Percentiles rank a stretch among this genome's conserved stretches.
phyloP scores from a whole-genome alignment of 352 stramenopile genomes.

The Aphanomyces euteiches region DNA sequence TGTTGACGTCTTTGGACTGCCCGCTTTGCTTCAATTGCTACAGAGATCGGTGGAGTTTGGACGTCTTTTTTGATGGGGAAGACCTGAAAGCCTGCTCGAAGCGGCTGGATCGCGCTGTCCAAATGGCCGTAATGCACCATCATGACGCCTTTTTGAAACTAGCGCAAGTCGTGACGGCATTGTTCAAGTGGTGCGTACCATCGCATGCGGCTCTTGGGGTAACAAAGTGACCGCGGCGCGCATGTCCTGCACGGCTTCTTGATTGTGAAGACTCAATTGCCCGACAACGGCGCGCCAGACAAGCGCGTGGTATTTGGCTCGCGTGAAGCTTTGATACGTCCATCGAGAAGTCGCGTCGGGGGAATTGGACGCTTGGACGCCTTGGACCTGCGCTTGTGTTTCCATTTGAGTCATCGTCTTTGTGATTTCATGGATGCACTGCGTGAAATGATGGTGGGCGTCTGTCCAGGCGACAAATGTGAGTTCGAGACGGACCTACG shows the following conservation, averaged over 20 bases:
- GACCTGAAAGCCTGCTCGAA: slow-evolving; percentile 4
- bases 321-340: slow-evolving; percentile 16
- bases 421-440: slow-evolving; percentile 16
- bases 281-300: slow-evolving; percentile 19
- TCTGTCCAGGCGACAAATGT: not conserved
- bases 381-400: not conserved
- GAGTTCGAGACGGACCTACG: not conserved
- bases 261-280: slow-evolving; percentile 36
- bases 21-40: slow-evolving; percentile 4
- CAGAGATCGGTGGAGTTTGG: not conserved
- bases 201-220: slow-evolving; percentile 18
- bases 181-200: slow-evolving; percentile 36
- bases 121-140: slow-evolving; percentile 57
- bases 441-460: slow-evolving; percentile 13
- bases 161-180: slow-evolving; percentile 32
- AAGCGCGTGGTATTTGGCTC: slow-evolving; percentile 26
- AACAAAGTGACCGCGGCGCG: slow-evolving; percentile 37
- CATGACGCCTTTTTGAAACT: slow-evolving; percentile 48
- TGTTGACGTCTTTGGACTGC: not conserved
- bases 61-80: not conserved
- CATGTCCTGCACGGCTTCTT: slow-evolving; percentile 49
- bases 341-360: slow-evolving; percentile 14
- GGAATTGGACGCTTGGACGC: not conserved
- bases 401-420: slow-evolving; percentile 11
- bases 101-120: slow-evolving; percentile 36